These are phyloP conservation scores for Tuber calosporum DNA, from an alignment of 495 filamentous ascomycete genomes.

Conservation along the genomic window DNA sequence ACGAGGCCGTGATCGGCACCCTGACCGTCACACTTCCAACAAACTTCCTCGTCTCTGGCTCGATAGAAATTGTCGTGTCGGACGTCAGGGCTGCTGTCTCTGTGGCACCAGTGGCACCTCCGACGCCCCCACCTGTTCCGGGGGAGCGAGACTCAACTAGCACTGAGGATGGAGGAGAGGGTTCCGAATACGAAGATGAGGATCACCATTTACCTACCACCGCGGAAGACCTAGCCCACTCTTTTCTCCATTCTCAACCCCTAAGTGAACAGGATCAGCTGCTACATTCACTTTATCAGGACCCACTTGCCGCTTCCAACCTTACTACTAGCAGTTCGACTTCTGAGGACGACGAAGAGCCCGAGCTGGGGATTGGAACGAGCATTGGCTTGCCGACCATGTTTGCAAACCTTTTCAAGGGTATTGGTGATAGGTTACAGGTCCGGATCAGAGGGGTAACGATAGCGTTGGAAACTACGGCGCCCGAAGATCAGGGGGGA, in stretches of 20 bases:
- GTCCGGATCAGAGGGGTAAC: slow-evolving; percentile 62
- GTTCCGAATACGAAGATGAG: slow-evolving; percentile 28
- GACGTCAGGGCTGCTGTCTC: slow-evolving; percentile 28
- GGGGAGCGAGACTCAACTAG: not conserved
- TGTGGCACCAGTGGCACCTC: slow-evolving; percentile 21
- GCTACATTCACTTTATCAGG: slow-evolving; percentile 61
- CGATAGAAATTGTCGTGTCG: slow-evolving; percentile 35
- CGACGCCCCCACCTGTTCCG: slow-evolving; percentile 10
- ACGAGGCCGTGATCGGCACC: slow-evolving; percentile 37
- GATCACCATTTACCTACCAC: slow-evolving; percentile 57
- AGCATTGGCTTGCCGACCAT: slow-evolving; percentile 69
- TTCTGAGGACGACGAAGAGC: slow-evolving; percentile 58
- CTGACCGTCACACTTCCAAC: slow-evolving; percentile 40
- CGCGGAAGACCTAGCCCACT: slow-evolving; percentile 75
- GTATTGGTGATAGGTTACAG: slow-evolving; percentile 71
- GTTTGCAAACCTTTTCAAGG: slow-evolving; percentile 72
- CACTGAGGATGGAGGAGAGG: slow-evolving; percentile 26
- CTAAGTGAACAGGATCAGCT: slow-evolving; percentile 61
- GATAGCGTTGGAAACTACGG: slow-evolving; percentile 55
- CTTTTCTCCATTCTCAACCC: slow-evolving; percentile 77
- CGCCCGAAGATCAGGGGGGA: slow-evolving; percentile 48
- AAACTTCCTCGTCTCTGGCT: slow-evolving; percentile 34
- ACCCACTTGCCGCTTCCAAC: slow-evolving; percentile 49
- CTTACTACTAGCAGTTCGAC: slow-evolving; percentile 9
- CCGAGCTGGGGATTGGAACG: slow-evolving; percentile 64